These are phyloP conservation scores for Chalaropsis thielavioides DNA, from an alignment of 2,329 filamentous ascomycete species.

Conservation along the genomic window DNA sequence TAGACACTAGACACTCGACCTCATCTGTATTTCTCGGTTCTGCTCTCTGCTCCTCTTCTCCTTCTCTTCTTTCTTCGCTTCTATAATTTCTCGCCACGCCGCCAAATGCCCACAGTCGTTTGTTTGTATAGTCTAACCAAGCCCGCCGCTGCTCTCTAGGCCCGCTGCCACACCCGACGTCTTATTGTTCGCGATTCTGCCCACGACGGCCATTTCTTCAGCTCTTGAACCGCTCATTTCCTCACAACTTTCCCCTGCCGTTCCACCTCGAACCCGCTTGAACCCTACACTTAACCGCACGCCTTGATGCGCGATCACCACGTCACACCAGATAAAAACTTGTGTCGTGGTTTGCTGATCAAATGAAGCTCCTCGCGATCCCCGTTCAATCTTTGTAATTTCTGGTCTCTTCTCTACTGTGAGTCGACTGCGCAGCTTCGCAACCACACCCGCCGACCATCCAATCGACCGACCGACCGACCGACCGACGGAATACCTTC, in stretches of 20 bases:
- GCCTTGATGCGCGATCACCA: slow-evolving; percentile 8
- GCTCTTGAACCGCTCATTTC: not conserved
- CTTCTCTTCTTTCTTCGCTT: not conserved
- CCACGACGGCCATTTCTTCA: not conserved
- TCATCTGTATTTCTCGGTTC: not conserved
- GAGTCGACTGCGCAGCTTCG: not conserved
- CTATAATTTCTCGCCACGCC: not conserved
- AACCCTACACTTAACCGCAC: not conserved
- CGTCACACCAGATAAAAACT: not conserved
- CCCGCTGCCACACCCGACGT: not conserved
- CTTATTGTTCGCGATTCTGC: not conserved
- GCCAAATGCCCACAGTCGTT: not conserved
- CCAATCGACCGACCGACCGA: not conserved
- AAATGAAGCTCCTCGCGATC: slow-evolving; percentile 9
- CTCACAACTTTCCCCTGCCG: not conserved
- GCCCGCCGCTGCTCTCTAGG: not conserved
- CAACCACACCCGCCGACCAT: not conserved
- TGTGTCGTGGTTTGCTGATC: not conserved
- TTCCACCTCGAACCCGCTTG: not conserved
- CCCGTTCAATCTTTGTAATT: not conserved
- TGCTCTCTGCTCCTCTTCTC: not conserved
- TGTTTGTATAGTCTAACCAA: not conserved
- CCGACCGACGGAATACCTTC: not conserved
- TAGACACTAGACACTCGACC: not conserved
- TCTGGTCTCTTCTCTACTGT: not conserved